Percentiles rank a stretch among this genome's conserved stretches.
phyloP scores from a whole-genome alignment of 169 alveolate species.

The Plasmodium falciparum region DNA sequence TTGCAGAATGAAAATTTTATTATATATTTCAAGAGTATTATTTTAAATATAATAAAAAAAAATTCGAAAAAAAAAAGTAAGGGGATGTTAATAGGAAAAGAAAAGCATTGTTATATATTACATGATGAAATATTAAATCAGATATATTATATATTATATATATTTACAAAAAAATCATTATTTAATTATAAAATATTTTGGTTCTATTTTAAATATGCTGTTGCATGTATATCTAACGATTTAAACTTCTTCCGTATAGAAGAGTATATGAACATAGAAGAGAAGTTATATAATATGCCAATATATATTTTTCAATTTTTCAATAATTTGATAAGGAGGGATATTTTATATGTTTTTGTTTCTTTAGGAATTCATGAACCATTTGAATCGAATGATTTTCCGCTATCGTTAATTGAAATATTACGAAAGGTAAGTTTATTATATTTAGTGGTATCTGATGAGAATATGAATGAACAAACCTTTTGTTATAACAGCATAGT shows the following conservation, averaged over 20 bases:
- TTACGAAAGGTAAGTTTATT: conserved; percentile 56
- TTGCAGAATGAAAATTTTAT: conserved; percentile 45
- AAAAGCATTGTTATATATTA: conserved; percentile 12
- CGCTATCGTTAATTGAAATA: conserved; percentile 44
- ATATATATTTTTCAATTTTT: conserved; percentile 65
- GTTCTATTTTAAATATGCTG: conserved; percentile 44
- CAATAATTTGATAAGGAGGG: conserved; percentile 49
- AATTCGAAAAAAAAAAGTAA: too few relatives aligned
- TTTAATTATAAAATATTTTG: conserved; percentile 71
- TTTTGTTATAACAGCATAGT: conserved; percentile 37
- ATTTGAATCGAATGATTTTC: conserved; percentile 8
- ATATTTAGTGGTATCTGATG: conserved; percentile 26
- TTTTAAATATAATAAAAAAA: background rate
- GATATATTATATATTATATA: conserved; percentile 44
- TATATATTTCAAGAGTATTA: conserved; percentile 34
- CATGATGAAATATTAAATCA: conserved; percentile 52
- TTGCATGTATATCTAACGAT: conserved; percentile 12
- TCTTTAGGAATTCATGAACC: conserved; percentile 28
- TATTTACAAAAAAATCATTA: conserved; percentile 65
- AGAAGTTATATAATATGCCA: conserved; percentile 26
- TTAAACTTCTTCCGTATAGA: conserved; percentile 33
- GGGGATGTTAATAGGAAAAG: conserved; percentile 3
- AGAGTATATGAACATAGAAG: conserved; percentile 12
- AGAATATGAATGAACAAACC: conserved; percentile 42
- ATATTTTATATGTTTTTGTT: conserved; percentile 40